A percentile compares a stretch with the other conserved stretches of the same genome.
These are phyloP conservation scores for Candida jianshihensis DNA, from an alignment of 805 yeast genomes.

Conservation along the genomic window DNA sequence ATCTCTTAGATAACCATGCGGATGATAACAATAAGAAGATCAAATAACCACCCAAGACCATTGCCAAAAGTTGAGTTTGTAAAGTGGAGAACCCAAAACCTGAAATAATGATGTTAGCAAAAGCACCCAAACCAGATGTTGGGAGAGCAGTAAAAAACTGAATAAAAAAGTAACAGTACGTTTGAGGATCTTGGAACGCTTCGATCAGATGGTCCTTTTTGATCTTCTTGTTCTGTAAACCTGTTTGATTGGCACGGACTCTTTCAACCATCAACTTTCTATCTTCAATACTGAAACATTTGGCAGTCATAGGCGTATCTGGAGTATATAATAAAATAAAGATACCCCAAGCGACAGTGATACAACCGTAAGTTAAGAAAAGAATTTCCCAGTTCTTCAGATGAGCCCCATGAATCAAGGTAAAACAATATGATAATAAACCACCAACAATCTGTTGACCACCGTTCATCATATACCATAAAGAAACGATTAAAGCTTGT, in stretches of 20 bases:
- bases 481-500: conserved; percentile 40
- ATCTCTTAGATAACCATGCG: conserved; percentile 28
- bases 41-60: conserved; percentile 37
- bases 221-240: conserved; percentile 41
- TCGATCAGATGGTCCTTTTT: conserved; percentile 40
- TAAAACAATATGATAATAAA: conserved; percentile 32
- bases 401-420: conserved; percentile 24
- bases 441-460: conserved; percentile 36
- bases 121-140: conserved; percentile 47
- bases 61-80: conserved; percentile 23
- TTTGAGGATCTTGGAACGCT: conserved; percentile 30
- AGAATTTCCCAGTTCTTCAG: conserved; percentile 48
- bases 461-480: conserved; percentile 47
- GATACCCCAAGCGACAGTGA: conserved; percentile 41
- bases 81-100: conserved; percentile 37
- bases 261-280: conserved; percentile 40
- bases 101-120: conserved; percentile 44
- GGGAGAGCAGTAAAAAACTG: conserved; percentile 38
- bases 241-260: conserved; percentile 43
- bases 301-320: conserved; percentile 34
- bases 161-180: conserved; percentile 45
- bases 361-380: conserved; percentile 43
- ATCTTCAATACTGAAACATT: conserved; percentile 33
- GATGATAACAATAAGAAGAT: conserved; percentile 25
- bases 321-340: conserved; percentile 36